Percentiles rank a stretch among this genome's conserved stretches.
Evolutionary conservation across 768 basidiomycete genomes (phyloP).

Genomic region (Sporobolomyces roseus): DNA sequence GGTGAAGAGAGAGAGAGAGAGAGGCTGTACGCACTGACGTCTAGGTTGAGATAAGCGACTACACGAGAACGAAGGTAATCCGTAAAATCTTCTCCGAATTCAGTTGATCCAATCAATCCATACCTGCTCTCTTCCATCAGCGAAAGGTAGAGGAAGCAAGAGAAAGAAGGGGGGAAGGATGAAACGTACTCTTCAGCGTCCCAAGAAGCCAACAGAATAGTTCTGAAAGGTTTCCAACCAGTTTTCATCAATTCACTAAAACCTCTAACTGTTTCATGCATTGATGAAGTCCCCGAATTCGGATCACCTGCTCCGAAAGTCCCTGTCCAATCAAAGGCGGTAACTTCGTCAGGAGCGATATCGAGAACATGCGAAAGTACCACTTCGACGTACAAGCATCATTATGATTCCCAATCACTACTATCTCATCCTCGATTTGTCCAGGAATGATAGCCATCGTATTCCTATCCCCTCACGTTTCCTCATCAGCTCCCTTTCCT

Average conservation of each 20-base stretch:
- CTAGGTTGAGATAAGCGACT: conserved; percentile 81
- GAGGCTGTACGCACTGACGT: conserved; percentile 46
- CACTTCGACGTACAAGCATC: too few species aligned
- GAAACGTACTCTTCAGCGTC: conserved; percentile 71
- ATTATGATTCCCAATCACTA: conserved; percentile 81
- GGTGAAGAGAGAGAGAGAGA: not conserved
- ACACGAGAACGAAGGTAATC: conserved; percentile 74
- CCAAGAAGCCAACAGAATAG: conserved; percentile 70
- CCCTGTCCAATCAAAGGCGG: conserved; percentile 7
- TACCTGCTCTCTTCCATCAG: too few species aligned
- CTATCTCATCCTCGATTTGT: conserved; percentile 74
- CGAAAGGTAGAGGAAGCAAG: too few species aligned
- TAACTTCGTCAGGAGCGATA: too few species aligned
- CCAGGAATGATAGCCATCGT: conserved; percentile 78
- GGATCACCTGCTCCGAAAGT: conserved; percentile 71
- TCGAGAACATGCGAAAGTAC: too few species aligned
- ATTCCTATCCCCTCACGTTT: conserved; percentile 55
- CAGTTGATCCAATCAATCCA: conserved; percentile 75
- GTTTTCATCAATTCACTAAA: conserved; percentile 61
- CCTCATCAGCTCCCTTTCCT: too few species aligned
- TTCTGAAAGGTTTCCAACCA: conserved; percentile 81
- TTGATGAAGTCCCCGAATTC: conserved; percentile 70
- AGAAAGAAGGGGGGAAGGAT: too few species aligned
- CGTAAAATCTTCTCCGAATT: conserved; percentile 89
- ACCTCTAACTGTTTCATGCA: conserved; percentile 72